phyloP scores from a whole-genome alignment of 1,284 basidiomycete genomes.

The Phellinidium pouzarii region DNA sequence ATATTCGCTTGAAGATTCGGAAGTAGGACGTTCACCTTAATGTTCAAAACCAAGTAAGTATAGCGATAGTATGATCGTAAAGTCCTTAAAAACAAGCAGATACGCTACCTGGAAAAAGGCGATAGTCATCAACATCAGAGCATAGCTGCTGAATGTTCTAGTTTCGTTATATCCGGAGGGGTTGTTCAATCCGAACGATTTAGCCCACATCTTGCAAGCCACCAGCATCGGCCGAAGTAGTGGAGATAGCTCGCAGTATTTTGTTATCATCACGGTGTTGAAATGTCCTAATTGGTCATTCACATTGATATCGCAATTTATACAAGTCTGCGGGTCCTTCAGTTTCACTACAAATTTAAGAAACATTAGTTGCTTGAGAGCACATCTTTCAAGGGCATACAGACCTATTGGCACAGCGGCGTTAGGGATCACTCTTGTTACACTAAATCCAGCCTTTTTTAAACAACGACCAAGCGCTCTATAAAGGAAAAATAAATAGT shows the following conservation, averaged over 20 bases:
- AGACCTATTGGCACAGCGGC: constrained; percentile 50
- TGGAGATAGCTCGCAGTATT: constrained; percentile 40
- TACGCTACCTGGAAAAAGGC: constrained; percentile 43
- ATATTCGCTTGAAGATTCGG: constrained; percentile 46
- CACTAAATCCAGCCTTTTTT: constrained; percentile 30
- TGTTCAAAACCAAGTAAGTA: not conserved
- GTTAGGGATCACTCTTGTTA: constrained; percentile 28
- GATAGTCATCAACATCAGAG: constrained; percentile 51
- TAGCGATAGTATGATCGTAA: not conserved
- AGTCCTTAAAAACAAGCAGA: too few relatives aligned
- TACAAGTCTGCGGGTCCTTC: constrained; percentile 34
- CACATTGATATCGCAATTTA: constrained; percentile 50
- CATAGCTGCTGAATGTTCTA: constrained; percentile 49
- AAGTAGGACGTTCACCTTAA: constrained; percentile 35
- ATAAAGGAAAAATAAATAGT: not conserved
- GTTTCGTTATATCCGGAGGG: constrained; percentile 26
- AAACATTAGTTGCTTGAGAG: constrained; percentile 6
- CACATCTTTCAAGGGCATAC: constrained; percentile 10
- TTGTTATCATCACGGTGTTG: constrained; percentile 43
- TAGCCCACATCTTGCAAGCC: constrained; percentile 50
- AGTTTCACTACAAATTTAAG: constrained; percentile 40
- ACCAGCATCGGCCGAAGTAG: constrained; percentile 36
- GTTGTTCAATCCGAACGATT: constrained; percentile 41
- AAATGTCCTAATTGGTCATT: constrained; percentile 49
- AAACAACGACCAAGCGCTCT: constrained; percentile 28